Evolutionary conservation across 345 rosid species (phyloP), one percentile per base, ranked within the genome.

Genomic region (Dovyalis caffra): DNA sequence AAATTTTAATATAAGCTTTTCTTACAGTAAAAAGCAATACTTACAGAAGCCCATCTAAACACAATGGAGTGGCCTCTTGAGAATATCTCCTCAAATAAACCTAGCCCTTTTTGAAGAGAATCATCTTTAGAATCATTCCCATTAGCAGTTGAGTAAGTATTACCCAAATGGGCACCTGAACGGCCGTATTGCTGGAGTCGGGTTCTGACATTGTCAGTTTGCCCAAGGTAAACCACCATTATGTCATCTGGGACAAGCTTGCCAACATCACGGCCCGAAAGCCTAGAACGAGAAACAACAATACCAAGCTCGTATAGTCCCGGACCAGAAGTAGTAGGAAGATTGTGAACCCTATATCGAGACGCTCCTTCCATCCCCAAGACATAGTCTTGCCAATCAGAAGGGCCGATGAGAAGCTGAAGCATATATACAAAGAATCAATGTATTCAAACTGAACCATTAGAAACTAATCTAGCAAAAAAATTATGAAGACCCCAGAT

Each of bases 271-370:
- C 85, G 86, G 56, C 78, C 86, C 28, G 16, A 14, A 15, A 77
- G 78, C 10, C 70, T 74, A 23, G 73, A 38, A 0, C 63, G 61
- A 37, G 83, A 16, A 37, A 84, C 76, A 5, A 79, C 80, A 14
- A 88, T 64, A 6, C 92, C 98, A 16, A 94, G 91, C 88, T 94
- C 97, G 64, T 92, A 94, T 0, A 94, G 70, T 47, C 98, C 97
- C 0, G 97, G 90, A 23, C 76, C 74, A 23, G 88, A 74, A 26
- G 61, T 75, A 63, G 37, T n/a, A 2, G 97, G 98, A 29, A 94
- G 90, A 71, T 88, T 94, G 69, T 92, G 89, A 61, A 87, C 83
- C 80, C 97, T 87, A 84, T 94, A 94, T 77, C 92, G 90, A 5
- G 79, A 43, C 1, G 90, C 91, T 69, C 95, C 97, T 70, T 90